A percentile compares a stretch with the other conserved stretches of the same genome.
phyloP scores from a whole-genome alignment of 164 flowering plant species.

The Vitis amurensis region DNA sequence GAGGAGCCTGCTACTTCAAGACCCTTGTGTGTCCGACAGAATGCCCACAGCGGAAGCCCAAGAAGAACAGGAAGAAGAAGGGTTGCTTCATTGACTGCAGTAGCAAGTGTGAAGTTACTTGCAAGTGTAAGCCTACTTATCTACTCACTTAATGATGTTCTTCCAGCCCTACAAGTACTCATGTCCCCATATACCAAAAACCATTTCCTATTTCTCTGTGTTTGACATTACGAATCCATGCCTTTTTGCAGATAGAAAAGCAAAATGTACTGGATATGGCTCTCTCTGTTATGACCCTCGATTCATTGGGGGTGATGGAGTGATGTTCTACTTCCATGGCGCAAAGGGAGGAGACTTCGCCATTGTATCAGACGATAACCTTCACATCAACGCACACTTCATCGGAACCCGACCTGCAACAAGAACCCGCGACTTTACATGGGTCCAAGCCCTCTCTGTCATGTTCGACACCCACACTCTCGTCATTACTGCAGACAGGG shows the following conservation, averaged over 20 bases:
- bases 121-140: conserved; percentile 45
- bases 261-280: conserved; percentile 51
- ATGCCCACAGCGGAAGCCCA: conserved; percentile 57
- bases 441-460: conserved; percentile 69
- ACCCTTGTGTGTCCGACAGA: conserved; percentile 45
- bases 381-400: conserved; percentile 50
- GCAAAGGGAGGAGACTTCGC: conserved; percentile 44
- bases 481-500: conserved; percentile 51
- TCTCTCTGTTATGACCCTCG: conserved; percentile 51
- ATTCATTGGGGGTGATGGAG: conserved; percentile 58
- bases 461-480: conserved; percentile 66
- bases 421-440: conserved; percentile 65
- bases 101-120: conserved; percentile 62
- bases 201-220: not conserved
- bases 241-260: conserved; percentile 29
- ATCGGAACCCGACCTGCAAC: conserved; percentile 63
- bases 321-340: conserved; percentile 61
- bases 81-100: conserved; percentile 63
- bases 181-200: too few species aligned
- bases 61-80: conserved; percentile 45
- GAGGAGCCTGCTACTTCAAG: conserved; percentile 34
- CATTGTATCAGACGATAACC: conserved; percentile 42
- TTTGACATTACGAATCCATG: not conserved
- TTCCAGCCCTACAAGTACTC: too few species aligned
- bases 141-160: too few species aligned